phyloP scores from a whole-genome alignment of 2,329 filamentous ascomycete genomes.

The Trichoderma pleuroti region DNA sequence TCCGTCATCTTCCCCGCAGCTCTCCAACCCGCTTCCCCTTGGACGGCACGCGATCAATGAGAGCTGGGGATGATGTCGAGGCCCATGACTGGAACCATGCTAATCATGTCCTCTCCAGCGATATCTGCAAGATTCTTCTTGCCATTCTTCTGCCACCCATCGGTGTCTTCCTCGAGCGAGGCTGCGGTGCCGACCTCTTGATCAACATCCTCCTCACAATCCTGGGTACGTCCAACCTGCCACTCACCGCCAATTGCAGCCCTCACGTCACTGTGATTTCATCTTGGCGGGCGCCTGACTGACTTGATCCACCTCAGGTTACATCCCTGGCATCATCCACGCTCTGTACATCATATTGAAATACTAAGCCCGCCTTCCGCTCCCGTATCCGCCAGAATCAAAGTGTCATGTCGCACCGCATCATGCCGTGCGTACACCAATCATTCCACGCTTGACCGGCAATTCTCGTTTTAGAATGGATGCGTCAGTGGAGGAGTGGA shows the following conservation, averaged over 20 bases:
- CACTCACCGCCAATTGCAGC: not conserved
- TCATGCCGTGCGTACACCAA: not conserved
- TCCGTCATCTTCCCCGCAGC: slow-evolving; percentile 16
- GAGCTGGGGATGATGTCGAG: not conserved
- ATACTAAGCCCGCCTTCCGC: slow-evolving; percentile 53
- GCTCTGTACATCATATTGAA: slow-evolving; percentile 91
- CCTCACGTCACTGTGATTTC: not conserved
- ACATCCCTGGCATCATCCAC: slow-evolving; percentile 83
- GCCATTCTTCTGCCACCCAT: slow-evolving; percentile 86
- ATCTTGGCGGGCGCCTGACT: slow-evolving; percentile 5
- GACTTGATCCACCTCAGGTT: slow-evolving; percentile 35
- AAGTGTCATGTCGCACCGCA: not conserved
- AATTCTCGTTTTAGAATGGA: slow-evolving; percentile 2
- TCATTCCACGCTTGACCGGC: not conserved
- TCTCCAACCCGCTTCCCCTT: not conserved
- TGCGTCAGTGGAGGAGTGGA: not conserved
- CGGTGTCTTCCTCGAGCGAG: slow-evolving; percentile 91
- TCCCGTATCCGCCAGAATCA: slow-evolving; percentile 4
- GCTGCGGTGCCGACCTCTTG: slow-evolving; percentile 79
- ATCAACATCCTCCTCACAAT: slow-evolving; percentile 91
- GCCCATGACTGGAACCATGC: not conserved
- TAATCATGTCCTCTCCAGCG: slow-evolving; percentile 31
- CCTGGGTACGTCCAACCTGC: slow-evolving; percentile 46
- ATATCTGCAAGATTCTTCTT: slow-evolving; percentile 70
- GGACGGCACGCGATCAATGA: not conserved